Evolutionary conservation across 2,329 filamentous ascomycete genomes (phyloP), one percentile per base, ranked within the genome.

Genomic region (Pseudocercospora ulei): DNA sequence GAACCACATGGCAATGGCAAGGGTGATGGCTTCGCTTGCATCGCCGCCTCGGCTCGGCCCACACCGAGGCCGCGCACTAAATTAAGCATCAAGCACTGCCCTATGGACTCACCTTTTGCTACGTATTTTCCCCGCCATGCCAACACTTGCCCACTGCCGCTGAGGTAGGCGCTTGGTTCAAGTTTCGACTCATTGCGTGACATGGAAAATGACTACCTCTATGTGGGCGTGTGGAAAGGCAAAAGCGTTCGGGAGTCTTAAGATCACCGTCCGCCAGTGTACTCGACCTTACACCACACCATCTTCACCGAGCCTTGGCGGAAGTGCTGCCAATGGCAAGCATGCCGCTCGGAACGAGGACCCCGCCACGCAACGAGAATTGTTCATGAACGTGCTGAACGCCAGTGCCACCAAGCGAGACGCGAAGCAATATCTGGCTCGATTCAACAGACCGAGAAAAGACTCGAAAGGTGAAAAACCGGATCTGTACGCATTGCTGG

Each of bases 331-430:
- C 39, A 53, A 55, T 39, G 49, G 51, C 33, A 52, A 49, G 27
- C 48, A 46, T 36, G 38, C 38, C 18, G 44, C 48, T 4, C 29
- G 43, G 9, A 31, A 28, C 16, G 54, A 56, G 14, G 51, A 55
- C 20, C 38, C 46, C 4, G 41, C 44, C n/a, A 45, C 35, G 2
- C 51, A 57, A 30, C 51, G 58, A 14, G 84, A 94, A 56, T 81
- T 94, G 54, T 79, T 93, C 53, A 71, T 92, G 19, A 87, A 85
- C 9, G 75, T 96, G 3, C 69, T 98, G 19, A 84, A 83, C 55
- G 85, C 87, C 11, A 85, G 86, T 7, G 82, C 87, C 4, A 95
- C 88, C 0, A 93, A 87, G 62, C 78, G 90, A 53, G 90, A 98
- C 65, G 86, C 87, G 31, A 87, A 82, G 62, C 78, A 83, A 23